Conservation (phyloP, 1,284 basidiomycete species). For the Apiotrichum gracile region DNA sequence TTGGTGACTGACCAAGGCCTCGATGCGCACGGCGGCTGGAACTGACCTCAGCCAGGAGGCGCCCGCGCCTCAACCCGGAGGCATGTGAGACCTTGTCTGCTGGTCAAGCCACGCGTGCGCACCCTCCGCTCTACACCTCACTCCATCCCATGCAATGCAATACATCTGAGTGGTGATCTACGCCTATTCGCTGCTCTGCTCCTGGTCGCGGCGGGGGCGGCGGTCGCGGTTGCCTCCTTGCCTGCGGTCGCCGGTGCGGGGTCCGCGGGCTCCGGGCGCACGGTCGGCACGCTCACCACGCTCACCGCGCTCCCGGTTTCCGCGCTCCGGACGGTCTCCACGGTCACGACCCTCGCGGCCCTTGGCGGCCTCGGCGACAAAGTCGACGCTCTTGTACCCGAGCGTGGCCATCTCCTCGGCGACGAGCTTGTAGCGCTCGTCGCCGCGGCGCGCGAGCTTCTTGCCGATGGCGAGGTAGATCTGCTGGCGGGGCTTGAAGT, state of each 20-base stretch:
- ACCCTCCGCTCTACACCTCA: not conserved
- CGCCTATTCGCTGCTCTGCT: not conserved
- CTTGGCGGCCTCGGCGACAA: not conserved
- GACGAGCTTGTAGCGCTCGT: conserved; percentile 61
- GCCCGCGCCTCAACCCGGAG: too few species aligned
- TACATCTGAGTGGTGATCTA: conserved; percentile 2
- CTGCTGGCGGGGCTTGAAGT: conserved; percentile 53
- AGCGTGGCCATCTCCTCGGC: conserved; percentile 62
- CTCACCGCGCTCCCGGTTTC: too few species aligned
- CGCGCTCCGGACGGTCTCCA: not conserved
- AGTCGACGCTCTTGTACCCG: conserved; percentile 43
- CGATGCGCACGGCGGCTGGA: too few species aligned
- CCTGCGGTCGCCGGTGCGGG: not conserved
- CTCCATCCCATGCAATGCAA: conserved; percentile 2
- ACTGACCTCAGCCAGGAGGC: too few species aligned
- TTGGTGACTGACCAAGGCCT: too few species aligned
- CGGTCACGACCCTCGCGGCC: too few species aligned
- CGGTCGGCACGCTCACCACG: too few species aligned
- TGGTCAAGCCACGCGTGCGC: not conserved
- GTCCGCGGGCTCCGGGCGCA: too few species aligned
- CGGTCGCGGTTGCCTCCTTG: not conserved
- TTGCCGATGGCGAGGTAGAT: conserved; percentile 61
- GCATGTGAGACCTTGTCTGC: too few species aligned
- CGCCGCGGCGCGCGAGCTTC: conserved; percentile 56
- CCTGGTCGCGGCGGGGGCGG: not conserved